Evolutionary conservation across 2,329 filamentous ascomycete species (phyloP).

Genomic region (Ilyonectria sp.): DNA sequence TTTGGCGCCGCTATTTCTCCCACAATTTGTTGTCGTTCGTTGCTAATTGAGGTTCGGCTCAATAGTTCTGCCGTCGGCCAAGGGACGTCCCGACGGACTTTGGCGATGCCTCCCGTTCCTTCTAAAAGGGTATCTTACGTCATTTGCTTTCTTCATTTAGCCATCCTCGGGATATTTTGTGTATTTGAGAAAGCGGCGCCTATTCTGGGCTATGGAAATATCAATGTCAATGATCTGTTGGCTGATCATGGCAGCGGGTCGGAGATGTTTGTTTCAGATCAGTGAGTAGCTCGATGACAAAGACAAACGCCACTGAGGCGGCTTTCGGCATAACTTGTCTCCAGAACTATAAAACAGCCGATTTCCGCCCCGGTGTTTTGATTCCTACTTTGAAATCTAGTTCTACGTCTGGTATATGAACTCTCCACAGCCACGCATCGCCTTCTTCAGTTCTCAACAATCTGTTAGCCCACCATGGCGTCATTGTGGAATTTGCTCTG

Average conservation of each 20-base stretch:
- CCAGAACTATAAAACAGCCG: background rate
- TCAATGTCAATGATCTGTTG: background rate
- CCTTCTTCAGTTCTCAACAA: background rate
- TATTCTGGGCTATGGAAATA: no score
- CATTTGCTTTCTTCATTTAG: background rate
- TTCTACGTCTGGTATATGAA: background rate
- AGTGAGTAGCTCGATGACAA: background rate
- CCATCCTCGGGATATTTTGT: background rate
- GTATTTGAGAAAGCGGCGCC: background rate
- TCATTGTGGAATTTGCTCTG: background rate
- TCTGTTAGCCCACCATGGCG: background rate
- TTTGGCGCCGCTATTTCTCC: background rate
- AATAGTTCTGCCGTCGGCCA: background rate
- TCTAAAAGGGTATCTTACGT: background rate
- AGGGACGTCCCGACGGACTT: background rate
- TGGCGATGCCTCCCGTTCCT: no score
- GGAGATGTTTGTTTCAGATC: background rate
- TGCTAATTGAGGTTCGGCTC: background rate
- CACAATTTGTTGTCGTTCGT: background rate
- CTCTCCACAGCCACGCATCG: background rate
- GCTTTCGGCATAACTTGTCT: background rate
- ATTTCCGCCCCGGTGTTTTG: background rate
- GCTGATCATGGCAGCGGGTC: background rate
- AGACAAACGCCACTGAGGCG: background rate
- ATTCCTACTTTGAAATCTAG: background rate